phyloP scores from a whole-genome alignment of 768 basidiomycete genomes.

The Russula lepida region DNA sequence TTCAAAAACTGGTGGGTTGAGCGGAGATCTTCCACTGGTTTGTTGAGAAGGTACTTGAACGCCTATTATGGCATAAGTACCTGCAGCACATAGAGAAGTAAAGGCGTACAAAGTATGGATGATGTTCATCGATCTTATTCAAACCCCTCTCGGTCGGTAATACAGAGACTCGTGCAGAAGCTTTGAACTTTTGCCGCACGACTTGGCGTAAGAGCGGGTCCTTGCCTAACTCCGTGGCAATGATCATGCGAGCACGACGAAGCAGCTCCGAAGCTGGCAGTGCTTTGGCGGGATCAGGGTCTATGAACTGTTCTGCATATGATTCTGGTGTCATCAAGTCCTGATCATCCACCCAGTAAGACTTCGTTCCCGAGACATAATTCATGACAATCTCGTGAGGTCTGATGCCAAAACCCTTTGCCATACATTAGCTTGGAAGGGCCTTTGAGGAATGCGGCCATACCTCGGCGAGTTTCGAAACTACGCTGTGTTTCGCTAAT shows the following conservation, averaged over 20 bases:
- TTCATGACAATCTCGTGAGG: slow-evolving; percentile 82
- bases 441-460: slow-evolving; percentile 4
- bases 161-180: slow-evolving; percentile 68
- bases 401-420: slow-evolving; percentile 75
- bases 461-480: slow-evolving; percentile 75
- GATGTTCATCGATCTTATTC: slow-evolving; percentile 64
- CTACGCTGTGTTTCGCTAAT: slow-evolving; percentile 67
- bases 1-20: slow-evolving; percentile 76
- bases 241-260: slow-evolving; percentile 67
- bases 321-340: slow-evolving; percentile 69
- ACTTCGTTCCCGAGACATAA: slow-evolving; percentile 51
- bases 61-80: slow-evolving; percentile 40
- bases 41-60: slow-evolving; percentile 89
- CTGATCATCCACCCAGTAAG: slow-evolving; percentile 73
- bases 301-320: slow-evolving; percentile 81
- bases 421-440: slow-evolving; percentile 1
- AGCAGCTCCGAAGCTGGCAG: slow-evolving; percentile 60
- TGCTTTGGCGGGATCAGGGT: slow-evolving; percentile 52
- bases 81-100: background rate
- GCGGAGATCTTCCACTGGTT: slow-evolving; percentile 62
- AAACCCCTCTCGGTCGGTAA: slow-evolving; percentile 83
- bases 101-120: slow-evolving; percentile 57
- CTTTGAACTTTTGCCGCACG: slow-evolving; percentile 67
- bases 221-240: slow-evolving; percentile 85
- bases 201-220: slow-evolving; percentile 81